phyloP scores from a whole-genome alignment of 1,284 basidiomycete genomes.

The Phylloporus sp. region DNA sequence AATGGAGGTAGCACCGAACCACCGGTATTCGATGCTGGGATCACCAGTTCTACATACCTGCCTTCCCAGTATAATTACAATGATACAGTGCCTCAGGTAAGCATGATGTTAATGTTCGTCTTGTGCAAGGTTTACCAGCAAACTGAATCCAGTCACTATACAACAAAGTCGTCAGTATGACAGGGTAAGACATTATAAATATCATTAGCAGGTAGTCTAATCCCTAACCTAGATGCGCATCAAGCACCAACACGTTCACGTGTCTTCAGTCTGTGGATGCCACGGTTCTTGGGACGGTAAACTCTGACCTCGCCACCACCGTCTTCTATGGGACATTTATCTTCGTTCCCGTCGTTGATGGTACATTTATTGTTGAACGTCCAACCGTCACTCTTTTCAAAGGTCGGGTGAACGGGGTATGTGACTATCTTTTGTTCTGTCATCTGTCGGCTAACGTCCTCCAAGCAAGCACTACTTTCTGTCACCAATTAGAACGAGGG shows the following conservation, averaged over 20 bases:
- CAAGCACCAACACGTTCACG: conserved; percentile 27
- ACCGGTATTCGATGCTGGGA: conserved; percentile 31
- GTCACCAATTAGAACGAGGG: conserved; percentile 31
- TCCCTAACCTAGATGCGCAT: too few relatives aligned
- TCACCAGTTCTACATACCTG: conserved; percentile 35
- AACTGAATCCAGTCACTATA: conserved; percentile 30
- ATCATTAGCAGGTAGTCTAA: too few relatives aligned
- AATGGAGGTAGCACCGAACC: conserved; percentile 27
- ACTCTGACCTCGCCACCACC: conserved; percentile 21
- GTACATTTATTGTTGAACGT: conserved; percentile 41
- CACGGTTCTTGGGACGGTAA: conserved; percentile 26
- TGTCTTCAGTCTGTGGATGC: conserved; percentile 38
- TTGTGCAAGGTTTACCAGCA: too few relatives aligned
- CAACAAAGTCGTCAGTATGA: conserved; percentile 11
- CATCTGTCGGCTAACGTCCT: not conserved
- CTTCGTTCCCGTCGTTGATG: conserved; percentile 45
- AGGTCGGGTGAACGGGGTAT: conserved; percentile 27
- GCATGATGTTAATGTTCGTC: not conserved
- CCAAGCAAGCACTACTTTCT: conserved; percentile 19
- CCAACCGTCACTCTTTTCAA: conserved; percentile 31
- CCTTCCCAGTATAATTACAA: conserved; percentile 41
- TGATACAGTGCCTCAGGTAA: conserved; percentile 25
- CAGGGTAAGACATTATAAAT: not conserved
- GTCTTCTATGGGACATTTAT: conserved; percentile 37
- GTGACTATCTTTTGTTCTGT: not conserved